A percentile compares a stretch with the other conserved stretches of the same genome.
These are phyloP conservation scores for Scenedesmus sp. DNA, from an alignment of 163 green algal species.

Conservation along the genomic window DNA sequence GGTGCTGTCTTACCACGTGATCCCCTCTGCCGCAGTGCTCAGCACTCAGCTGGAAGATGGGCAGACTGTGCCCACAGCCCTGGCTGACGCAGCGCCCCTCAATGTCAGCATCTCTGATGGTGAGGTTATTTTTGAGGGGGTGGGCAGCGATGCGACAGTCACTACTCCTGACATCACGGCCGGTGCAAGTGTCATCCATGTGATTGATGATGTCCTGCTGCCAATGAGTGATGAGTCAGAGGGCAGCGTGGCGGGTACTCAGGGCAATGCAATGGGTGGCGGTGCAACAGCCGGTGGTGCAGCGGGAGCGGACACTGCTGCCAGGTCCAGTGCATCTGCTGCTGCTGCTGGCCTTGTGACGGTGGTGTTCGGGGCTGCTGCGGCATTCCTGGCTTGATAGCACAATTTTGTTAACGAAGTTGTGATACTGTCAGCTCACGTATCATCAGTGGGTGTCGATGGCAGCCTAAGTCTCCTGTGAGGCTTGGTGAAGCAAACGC, in stretches of 20 bases:
- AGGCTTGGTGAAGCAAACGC: no score
- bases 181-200: slow-evolving; percentile 37
- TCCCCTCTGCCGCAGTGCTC: slow-evolving; percentile 16
- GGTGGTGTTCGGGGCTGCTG: background rate
- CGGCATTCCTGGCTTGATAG: background rate
- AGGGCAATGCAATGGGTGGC: background rate
- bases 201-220: slow-evolving; percentile 47
- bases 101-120: background rate
- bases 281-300: background rate
- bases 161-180: slow-evolving; percentile 33
- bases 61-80: background rate
- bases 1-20: slow-evolving; percentile 47
- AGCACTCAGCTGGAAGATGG: background rate
- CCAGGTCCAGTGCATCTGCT: background rate
- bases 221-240: background rate
- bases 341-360: background rate
- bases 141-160: slow-evolving; percentile 25
- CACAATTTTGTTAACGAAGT: no score
- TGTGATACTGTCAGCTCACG: no score
- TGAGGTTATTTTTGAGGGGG: background rate
- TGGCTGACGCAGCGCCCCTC: background rate
- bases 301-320: background rate
- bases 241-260: background rate
- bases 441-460: no score
- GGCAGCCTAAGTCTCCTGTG: no score